Base-by-base conservation (phyloP, 2,329 filamentous ascomycete genomes). In the Cladosporium sp. region DNA sequence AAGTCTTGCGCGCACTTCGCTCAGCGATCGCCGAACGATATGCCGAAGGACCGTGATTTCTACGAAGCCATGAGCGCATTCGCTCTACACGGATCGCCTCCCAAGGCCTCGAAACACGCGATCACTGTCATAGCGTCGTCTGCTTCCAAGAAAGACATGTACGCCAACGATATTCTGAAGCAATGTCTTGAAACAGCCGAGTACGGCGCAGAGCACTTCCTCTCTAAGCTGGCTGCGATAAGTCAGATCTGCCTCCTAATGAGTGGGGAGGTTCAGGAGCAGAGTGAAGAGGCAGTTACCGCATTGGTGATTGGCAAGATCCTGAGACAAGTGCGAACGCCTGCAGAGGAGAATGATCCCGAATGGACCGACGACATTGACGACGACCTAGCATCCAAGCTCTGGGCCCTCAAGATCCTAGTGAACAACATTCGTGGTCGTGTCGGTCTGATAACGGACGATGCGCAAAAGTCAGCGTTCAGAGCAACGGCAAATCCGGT, bases 1-100 rank as follows among this genome's bases (percentile, higher is more conserved):
- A 96, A 95, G 67, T 92, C 95, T 2, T 96, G 93, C 67, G 87
- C 92, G 9, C 89, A 87, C 2, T 98, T 95, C 67, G 88, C 91
- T 1, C 86, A 85, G 63, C 90, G 86, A 61, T 92, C 95, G 60
- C 85, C 92, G 0, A 78, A 84, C 9, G 91, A 97, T 55, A 81
- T 98, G 49, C 87, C 88, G 1, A 81, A 83, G 54, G 87, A 95
- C 56, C 83, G 85, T 52, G 87, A 87, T 59, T 92, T 97, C 62
- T 77, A 83, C 32, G 84, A 93, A 63, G 85, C 89, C 1, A 79
- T 98, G 67, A 83, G 86, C 56, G 85, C 82, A 61, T 97, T 93
- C 68, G 88, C 91, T 1, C 77, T 92, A 16, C 87, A 88, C 63
- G 92, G 92, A 18, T 80, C 80, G 19, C 92, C 91, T 2, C 81